Conservation (phyloP, 371 early-diverging fungal genomes). For the Entomophthora muscae region DNA sequence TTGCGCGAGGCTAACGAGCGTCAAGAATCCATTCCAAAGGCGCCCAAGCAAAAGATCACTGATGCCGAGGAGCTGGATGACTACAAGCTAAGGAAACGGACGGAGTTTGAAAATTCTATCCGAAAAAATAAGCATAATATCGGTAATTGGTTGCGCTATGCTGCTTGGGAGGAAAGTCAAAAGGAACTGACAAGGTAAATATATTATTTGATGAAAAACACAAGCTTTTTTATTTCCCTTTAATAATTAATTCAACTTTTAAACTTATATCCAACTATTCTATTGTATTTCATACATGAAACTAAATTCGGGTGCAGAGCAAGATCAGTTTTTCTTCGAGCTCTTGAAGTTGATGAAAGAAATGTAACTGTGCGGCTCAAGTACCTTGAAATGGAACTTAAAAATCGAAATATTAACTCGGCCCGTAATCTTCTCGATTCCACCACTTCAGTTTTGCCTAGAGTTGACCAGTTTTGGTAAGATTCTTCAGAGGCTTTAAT, state of each 20-base stretch:
- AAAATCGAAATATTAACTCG: conserved; percentile 75
- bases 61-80: conserved; percentile 85
- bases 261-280: too few species aligned
- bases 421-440: conserved; percentile 90
- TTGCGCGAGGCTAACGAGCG: conserved; percentile 87
- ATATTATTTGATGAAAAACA: background rate
- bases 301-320: too few species aligned
- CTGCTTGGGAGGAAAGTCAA: conserved; percentile 87
- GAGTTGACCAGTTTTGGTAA: conserved; percentile 92
- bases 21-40: conserved; percentile 49
- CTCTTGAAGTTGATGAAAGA: conserved; percentile 71
- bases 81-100: conserved; percentile 75
- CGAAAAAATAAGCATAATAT: conserved; percentile 68
- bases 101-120: conserved; percentile 84
- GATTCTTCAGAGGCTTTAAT: background rate
- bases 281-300: conserved; percentile 2
- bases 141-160: conserved; percentile 88
- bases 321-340: conserved; percentile 81
- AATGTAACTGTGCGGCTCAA: conserved; percentile 77
- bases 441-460: conserved; percentile 74
- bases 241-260: too few species aligned
- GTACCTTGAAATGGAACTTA: conserved; percentile 95
- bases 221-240: too few species aligned
- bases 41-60: conserved; percentile 77
- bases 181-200: conserved; percentile 46